Evolutionary conservation across 768 basidiomycete species (phyloP).

Genomic region (Boletus insuetus): DNA sequence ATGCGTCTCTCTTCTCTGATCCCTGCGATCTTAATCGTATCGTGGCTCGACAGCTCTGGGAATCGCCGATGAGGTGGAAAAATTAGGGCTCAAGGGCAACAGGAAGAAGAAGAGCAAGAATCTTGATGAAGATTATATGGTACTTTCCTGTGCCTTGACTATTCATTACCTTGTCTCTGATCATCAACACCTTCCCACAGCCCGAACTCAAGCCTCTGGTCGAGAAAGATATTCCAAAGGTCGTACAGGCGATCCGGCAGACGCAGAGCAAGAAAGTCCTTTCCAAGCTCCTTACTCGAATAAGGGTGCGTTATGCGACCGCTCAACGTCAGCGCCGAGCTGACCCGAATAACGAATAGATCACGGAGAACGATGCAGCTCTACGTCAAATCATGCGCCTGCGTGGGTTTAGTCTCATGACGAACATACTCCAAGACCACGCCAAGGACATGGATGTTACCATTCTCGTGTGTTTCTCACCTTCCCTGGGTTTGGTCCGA

Average conservation of each 20-base stretch:
- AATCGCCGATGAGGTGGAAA: conserved; percentile 87
- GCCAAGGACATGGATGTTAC: conserved; percentile 65
- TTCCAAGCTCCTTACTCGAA: conserved; percentile 76
- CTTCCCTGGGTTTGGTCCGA: background rate
- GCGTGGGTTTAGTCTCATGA: conserved; percentile 92
- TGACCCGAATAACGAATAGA: conserved; percentile 42
- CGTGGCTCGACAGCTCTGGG: conserved; percentile 65
- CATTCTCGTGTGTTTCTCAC: conserved; percentile 51
- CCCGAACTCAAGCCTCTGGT: conserved; percentile 74
- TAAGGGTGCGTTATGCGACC: conserved; percentile 54
- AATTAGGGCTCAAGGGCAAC: conserved; percentile 76
- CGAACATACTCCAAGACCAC: conserved; percentile 80
- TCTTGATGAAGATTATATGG: conserved; percentile 92
- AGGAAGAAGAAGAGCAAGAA: conserved; percentile 92
- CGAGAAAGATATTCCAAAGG: conserved; percentile 82
- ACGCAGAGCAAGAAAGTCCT: conserved; percentile 81
- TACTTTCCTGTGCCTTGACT: conserved; percentile 31
- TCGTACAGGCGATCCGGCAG: conserved; percentile 89
- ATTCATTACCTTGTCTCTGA: background rate
- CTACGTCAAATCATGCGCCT: conserved; percentile 85
- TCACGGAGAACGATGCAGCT: conserved; percentile 78
- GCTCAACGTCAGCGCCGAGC: background rate
- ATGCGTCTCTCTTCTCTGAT: conserved; percentile 1
- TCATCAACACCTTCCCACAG: conserved; percentile 36
- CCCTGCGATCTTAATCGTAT: background rate